A percentile compares a stretch with the other conserved stretches of the same genome.
phyloP scores from a whole-genome alignment of 495 filamentous ascomycete genomes.

The Amniculicola lignicola region DNA sequence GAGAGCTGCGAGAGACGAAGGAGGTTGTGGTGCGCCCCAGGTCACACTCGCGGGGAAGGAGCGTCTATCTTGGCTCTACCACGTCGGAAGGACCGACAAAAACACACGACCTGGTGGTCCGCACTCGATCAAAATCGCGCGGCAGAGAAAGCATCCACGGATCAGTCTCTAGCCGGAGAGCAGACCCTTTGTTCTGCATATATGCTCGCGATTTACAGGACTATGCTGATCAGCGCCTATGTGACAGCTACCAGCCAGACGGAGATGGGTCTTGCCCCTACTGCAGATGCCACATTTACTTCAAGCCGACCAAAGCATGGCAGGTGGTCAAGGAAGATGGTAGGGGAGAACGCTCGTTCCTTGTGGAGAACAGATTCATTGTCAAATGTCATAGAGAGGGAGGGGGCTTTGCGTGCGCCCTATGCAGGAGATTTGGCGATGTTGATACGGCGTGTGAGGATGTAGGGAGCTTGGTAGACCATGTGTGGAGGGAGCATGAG shows the following conservation, averaged over 20 bases:
- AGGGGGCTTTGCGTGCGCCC: constrained; percentile 22
- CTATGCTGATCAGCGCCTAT: constrained; percentile 7
- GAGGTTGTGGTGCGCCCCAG: no score
- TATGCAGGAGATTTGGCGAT: constrained; percentile 12
- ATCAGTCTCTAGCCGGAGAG: neutral
- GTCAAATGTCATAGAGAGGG: constrained; percentile 27
- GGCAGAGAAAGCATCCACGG: neutral
- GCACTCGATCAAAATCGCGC: constrained; percentile 1
- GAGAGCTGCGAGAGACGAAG: no score
- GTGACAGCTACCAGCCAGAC: constrained; percentile 11
- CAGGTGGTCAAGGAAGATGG: constrained; percentile 14
- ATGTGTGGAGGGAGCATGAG: constrained; percentile 22
- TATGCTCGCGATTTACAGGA: constrained; percentile 26
- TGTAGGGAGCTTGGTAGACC: constrained; percentile 19
- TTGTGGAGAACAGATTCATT: constrained; percentile 15
- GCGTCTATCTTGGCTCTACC: no score
- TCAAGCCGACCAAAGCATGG: constrained; percentile 2
- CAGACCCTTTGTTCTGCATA: constrained; percentile 12
- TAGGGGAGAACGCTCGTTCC: constrained; percentile 2
- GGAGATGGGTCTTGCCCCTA: constrained; percentile 25
- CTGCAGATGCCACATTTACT: constrained; percentile 13
- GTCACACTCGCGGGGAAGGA: no score
- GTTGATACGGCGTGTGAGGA: constrained; percentile 21
- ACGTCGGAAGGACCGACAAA: no score
- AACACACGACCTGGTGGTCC: constrained; percentile 1